A percentile compares a stretch with the other conserved stretches of the same genome.
phyloP scores from a whole-genome alignment of 2,329 filamentous ascomycete species.

The Karstenula rhodostoma region DNA sequence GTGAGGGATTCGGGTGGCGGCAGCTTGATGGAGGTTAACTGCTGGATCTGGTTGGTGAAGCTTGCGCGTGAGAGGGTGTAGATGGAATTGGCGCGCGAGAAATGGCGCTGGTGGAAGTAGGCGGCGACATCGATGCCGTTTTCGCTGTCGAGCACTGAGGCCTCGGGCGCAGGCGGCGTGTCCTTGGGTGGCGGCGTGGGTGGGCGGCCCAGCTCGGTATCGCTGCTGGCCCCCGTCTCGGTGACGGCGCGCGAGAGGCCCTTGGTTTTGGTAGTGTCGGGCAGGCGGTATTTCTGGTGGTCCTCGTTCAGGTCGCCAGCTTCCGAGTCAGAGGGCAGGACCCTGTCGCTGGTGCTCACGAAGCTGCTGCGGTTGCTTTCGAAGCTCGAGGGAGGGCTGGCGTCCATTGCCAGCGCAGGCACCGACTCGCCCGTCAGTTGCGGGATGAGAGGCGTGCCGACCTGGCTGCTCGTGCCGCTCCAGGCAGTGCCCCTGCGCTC shows the following conservation, averaged over 20 bases:
- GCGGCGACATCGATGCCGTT: conserved; percentile 60
- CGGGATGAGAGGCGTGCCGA: conserved; percentile 37
- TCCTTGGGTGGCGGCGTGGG: conserved; percentile 64
- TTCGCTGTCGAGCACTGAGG: conserved; percentile 44
- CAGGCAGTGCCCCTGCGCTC: conserved; percentile 75
- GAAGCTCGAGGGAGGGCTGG: conserved; percentile 42
- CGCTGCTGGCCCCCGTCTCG: conserved; percentile 26
- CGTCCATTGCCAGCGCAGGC: conserved; percentile 49
- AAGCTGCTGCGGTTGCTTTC: conserved; percentile 58
- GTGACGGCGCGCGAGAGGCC: conserved; percentile 52
- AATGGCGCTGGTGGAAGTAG: conserved; percentile 72
- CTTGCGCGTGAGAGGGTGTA: conserved; percentile 92
- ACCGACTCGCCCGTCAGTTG: conserved; percentile 49
- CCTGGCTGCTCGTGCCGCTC: conserved; percentile 65
- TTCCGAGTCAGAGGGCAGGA: conserved; percentile 62
- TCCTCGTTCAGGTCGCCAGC: conserved; percentile 66
- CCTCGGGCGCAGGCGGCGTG: conserved; percentile 31
- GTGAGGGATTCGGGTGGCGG: conserved; percentile 86
- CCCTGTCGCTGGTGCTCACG: conserved; percentile 62
- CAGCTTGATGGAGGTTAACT: conserved; percentile 87
- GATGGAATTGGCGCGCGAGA: conserved; percentile 76
- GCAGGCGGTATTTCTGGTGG: conserved; percentile 76
- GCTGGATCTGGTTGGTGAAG: conserved; percentile 90
- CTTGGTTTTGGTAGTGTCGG: conserved; percentile 75
- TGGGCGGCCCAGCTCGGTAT: conserved; percentile 30